phyloP scores from a whole-genome alignment of 2,329 filamentous ascomycete genomes.

The Fusarium tanahbumbuense region DNA sequence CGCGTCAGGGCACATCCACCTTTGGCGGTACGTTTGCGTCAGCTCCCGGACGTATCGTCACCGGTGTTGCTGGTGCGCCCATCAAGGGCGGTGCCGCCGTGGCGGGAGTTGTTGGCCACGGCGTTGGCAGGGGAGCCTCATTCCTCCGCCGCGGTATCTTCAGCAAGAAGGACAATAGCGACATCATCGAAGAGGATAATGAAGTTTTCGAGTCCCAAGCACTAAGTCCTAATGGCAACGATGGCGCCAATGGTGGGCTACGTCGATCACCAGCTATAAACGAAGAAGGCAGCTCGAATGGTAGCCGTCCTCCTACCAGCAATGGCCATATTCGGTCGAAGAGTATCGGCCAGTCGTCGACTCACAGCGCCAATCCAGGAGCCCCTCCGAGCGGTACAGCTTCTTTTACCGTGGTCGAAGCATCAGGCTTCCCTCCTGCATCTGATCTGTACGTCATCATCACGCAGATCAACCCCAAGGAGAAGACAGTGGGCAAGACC shows the following conservation, averaged over 20 bases:
- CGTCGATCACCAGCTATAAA: conserved; percentile 57
- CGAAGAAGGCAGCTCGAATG: conserved; percentile 46
- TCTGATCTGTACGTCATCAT: conserved; percentile 84
- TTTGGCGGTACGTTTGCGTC: conserved; percentile 91
- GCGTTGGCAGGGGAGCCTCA: conserved; percentile 88
- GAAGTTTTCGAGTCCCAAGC: conserved; percentile 57
- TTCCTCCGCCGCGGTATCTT: conserved; percentile 90
- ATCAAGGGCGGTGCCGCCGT: conserved; percentile 91
- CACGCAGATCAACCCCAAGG: conserved; percentile 73
- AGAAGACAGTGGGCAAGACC: conserved; percentile 89
- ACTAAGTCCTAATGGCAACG: conserved; percentile 49
- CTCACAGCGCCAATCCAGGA: conserved; percentile 70
- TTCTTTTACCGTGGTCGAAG: conserved; percentile 81
- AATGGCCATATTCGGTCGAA: conserved; percentile 63
- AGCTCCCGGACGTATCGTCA: conserved; percentile 87
- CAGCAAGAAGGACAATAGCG: conserved; percentile 74
- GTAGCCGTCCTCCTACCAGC: conserved; percentile 43
- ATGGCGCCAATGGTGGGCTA: conserved; percentile 53
- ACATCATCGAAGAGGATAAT: conserved; percentile 61
- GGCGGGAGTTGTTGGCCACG: conserved; percentile 76
- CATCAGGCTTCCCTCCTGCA: conserved; percentile 79
- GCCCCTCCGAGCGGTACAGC: conserved; percentile 78
- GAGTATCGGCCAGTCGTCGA: conserved; percentile 73
- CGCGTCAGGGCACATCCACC: conserved; percentile 89
- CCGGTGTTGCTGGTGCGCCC: conserved; percentile 83